Base-by-base conservation (phyloP, 345 rosid species). In the Syzygium oleosum region DNA sequence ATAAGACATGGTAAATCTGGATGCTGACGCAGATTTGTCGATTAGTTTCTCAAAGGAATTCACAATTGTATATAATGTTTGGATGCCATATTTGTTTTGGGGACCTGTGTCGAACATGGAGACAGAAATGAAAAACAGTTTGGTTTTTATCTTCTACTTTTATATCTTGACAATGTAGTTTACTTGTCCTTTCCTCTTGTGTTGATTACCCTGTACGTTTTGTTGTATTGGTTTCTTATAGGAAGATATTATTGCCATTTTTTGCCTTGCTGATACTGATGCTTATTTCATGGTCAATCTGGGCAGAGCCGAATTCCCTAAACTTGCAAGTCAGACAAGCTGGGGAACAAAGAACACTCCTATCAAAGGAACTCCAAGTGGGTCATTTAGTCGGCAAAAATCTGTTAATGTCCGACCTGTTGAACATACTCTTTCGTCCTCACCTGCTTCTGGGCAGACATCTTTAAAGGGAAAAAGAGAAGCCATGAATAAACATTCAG, bases 341-440 rank as follows among this genome's bases (percentile, higher is more conserved):
- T 89, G 96, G 98, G 99, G 96, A 89, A 87, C 94, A 89, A 98
- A 95, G 92, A 94, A 34, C 85, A 90, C 93, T 78, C 91, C 96
- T 56, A 90, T 87, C 61, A 98, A 96, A 91, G 94, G 86, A 88
- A 89, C 91, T 51, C 85, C 94, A 3, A 92, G 94, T 85, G 94
- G 92, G 68, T 89, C 92, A 52, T 86, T 93, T 84, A 93, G 91
- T 91, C 92, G 97, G 52, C 98, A 98, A 91, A 98, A 95, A 85
- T 96, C 98, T 41, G 51, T 88, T 87, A 90, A 92, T 78, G 90
- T 91, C 88, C 93, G 90, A 88, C 86, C 91, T 86, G 88, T 89
- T 65, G 98, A 95, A 41, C 93, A 87, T 87, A 79, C 88, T 86
- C 89, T 92, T 85, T 91, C 93, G 53, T 93, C 96, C 49, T 93